Evolutionary conservation across 305 asterid genomes (phyloP).

Genomic region (Fraxinus ornus): DNA sequence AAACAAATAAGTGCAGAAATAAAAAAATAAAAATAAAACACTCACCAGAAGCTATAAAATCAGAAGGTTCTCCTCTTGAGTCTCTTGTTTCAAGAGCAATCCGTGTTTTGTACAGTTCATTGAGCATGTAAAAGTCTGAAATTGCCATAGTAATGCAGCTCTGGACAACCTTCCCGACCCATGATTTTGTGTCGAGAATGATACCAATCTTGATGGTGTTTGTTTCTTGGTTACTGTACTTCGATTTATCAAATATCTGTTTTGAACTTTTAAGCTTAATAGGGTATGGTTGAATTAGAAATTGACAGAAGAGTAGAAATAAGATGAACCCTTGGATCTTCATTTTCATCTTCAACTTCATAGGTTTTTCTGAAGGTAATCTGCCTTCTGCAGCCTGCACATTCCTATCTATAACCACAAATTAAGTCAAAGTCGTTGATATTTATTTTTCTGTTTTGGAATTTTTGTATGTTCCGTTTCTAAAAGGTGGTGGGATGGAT

Average conservation of each 20-base stretch:
- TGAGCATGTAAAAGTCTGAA: constrained; percentile 20
- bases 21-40: background rate
- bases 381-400: background rate
- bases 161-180: constrained; percentile 27
- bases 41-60: constrained; percentile 30
- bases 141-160: constrained; percentile 30
- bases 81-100: constrained; percentile 25
- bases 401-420: background rate
- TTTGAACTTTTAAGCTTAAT: background rate
- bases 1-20: background rate
- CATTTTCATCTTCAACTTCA: constrained; percentile 12
- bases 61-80: constrained; percentile 26
- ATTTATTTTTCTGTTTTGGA: background rate
- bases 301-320: constrained; percentile 10
- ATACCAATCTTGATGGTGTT: constrained; percentile 19
- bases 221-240: background rate
- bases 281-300: background rate
- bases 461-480: too few species aligned
- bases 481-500: too few species aligned
- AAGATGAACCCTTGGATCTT: constrained; percentile 10
- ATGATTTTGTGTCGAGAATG: constrained; percentile 28
- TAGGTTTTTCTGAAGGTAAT: background rate
- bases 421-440: background rate
- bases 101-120: constrained; percentile 15
- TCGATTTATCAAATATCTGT: background rate